Base-by-base conservation (phyloP, 768 basidiomycete species). In the Thelephora aurantiotincta region DNA sequence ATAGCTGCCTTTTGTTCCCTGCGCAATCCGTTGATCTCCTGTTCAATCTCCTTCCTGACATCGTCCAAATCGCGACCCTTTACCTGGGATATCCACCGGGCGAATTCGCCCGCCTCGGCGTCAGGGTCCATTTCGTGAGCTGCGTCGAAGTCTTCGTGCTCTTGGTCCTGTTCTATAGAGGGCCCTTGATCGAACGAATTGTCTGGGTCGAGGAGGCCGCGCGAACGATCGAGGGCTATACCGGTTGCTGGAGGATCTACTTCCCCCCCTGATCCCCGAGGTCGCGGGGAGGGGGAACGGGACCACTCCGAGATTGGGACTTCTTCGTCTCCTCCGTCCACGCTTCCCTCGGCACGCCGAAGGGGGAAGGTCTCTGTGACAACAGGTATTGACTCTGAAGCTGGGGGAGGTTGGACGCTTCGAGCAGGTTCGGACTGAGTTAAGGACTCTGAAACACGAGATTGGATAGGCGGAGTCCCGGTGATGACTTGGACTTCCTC, bases 71-170 rank as follows among this genome's bases (percentile, higher is more conserved):
- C 78, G 50, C 75, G 79, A 6, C 88, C 89, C 60, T 90, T 89
- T 54, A 99, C 82, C 55, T 91, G 82, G 0, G 93, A 89, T 50
- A 97, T 64, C 57, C 98, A 94, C 9, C 77, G 74, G n/a, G 83
- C 92, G 65, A 92, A 98, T 58, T 92, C 90, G 38, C 83, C 78
- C 54, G 83, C 84, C 62, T 93, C 87, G 0, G 74, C 79, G 37
- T 75, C 74, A 2, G 75, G 69, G 54, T 87, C 82, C 71, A 91
- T 85, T 60, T 92, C 90, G 30, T 88, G 73, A n/a, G 80, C 84
- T 1, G 82, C 80, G 53, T 93, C 90, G 74, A 82, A 90, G 44
- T 64, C 61, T 18, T 76, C 71, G 37, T 72, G 73, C 19, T 61
- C 63, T 19, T 56, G 57, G 45, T 61, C 57, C 2, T 50, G 49